Evolutionary conservation across 768 basidiomycete species (phyloP), one percentile per base, ranked within the genome.

Genomic region (Naematelia aurantialba): DNA sequence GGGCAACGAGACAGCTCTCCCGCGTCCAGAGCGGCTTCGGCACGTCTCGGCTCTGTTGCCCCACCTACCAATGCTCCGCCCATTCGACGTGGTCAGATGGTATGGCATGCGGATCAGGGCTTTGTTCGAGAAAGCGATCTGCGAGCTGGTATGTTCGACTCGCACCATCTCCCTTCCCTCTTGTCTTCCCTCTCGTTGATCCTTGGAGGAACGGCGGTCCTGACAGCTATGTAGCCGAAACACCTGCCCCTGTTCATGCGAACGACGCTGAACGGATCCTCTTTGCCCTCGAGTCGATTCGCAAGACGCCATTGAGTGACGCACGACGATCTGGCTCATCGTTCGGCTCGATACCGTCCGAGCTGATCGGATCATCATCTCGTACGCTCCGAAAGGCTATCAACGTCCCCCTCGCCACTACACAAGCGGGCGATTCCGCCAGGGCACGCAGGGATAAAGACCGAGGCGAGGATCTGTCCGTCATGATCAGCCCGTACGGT

Each of bases 401-500:
- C 49, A 64, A 60, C 27, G 72, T 74, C 5, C 72, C 72, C 0
- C 48, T 74, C 4, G 72, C 72, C 13, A 71, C 72, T 14, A 66
- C 71, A 39, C 67, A 65, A 42, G 67, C 69, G 24, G 66, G 68
- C 19, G 72, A 66, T 29, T 65, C 45, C 19, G 69, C 68, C 5
- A 59, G 60, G 24, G 45, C 45, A 24, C 56, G 62, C 31, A 45
- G 69, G 22, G 69, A 71, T 21, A 69, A 61, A 46, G 69, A 70
- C 13, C 52, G 70, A 30, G 30, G 62, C 44, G 67, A 53, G 5
- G 63, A 61, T 27, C 58, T 63, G 13, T 69, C 64, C n/a, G 62
- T 74, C 21, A 65, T 74, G 69, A 71, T 74, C 47, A 74, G 72
- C 56, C 72, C 72, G 25, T 74, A 74, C 54, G 69, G 69, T 8